Conservation (phyloP, 441 rosid genomes). For the Eruca vesicaria region DNA sequence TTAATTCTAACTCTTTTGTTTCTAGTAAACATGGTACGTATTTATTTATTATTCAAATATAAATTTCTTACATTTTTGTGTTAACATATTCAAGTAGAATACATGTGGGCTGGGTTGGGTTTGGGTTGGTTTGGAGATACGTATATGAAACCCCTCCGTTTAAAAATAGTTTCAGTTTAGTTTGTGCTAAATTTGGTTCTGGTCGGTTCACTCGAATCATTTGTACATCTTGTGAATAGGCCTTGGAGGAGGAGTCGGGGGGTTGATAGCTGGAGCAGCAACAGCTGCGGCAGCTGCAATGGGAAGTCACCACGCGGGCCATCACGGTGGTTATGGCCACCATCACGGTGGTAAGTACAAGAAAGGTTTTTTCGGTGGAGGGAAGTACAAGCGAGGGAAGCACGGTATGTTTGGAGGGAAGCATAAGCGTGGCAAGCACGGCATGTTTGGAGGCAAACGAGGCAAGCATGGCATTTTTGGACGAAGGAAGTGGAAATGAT, state of each 20-base stretch:
- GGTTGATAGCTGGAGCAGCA: slow-evolving; percentile 36
- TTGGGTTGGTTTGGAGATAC: neutral
- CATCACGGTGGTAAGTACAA: slow-evolving; percentile 49
- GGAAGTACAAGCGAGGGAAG: slow-evolving; percentile 36
- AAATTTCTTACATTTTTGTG: neutral
- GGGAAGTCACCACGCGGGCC: slow-evolving; percentile 29
- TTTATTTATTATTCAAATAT: neutral
- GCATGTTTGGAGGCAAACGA: slow-evolving; percentile 37
- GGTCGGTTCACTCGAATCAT: neutral
- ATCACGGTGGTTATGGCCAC: slow-evolving; percentile 31
- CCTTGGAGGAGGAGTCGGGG: slow-evolving; percentile 35
- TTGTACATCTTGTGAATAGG: slow-evolving; percentile 15
- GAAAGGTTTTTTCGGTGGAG: slow-evolving; percentile 44
- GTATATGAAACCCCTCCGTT: neutral
- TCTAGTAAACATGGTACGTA: neutral
- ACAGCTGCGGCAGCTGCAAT: slow-evolving; percentile 35
- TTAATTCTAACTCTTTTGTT: too few species aligned
- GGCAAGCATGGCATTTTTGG: slow-evolving; percentile 35
- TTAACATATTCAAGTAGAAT: neutral
- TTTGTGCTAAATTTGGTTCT: neutral
- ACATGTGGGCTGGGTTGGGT: neutral
- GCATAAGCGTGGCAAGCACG: slow-evolving; percentile 33
- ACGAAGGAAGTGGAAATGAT: slow-evolving; percentile 34
- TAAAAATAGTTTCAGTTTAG: neutral
- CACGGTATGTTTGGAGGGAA: slow-evolving; percentile 38